phyloP scores from a whole-genome alignment of 2,329 filamentous ascomycete genomes.

The Neoascochyta sp. region DNA sequence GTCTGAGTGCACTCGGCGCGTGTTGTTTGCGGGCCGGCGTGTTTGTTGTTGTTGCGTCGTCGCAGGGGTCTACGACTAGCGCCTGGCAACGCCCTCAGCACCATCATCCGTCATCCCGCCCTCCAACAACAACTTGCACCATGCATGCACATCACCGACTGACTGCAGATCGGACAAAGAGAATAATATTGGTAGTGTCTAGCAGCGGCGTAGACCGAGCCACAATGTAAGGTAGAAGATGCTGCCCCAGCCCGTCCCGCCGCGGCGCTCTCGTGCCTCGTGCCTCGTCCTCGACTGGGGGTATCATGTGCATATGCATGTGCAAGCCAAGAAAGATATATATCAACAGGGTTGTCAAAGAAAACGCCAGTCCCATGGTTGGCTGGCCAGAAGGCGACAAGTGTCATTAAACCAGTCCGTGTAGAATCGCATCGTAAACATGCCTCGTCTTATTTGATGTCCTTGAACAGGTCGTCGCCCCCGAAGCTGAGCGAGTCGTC shows the following conservation, averaged over 20 bases:
- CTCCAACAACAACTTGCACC: too few relatives aligned
- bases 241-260: conserved; percentile 13
- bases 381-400: conserved; percentile 27
- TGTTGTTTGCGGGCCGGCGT: too few relatives aligned
- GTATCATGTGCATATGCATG: conserved; percentile 36
- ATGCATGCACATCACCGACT: too few relatives aligned
- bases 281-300: conserved; percentile 36
- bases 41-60: too few relatives aligned
- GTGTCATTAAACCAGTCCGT: conserved; percentile 30
- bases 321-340: too few relatives aligned
- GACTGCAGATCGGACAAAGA: conserved; percentile 3
- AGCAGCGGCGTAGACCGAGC: conserved; percentile 7
- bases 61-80: too few relatives aligned
- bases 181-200: conserved; percentile 10
- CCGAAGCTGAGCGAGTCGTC: conserved; percentile 33
- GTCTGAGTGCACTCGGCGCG: too few relatives aligned
- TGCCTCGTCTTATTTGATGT: conserved; percentile 33
- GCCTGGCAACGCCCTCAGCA: too few relatives aligned
- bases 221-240: conserved; percentile 15
- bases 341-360: too few relatives aligned
- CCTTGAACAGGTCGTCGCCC: conserved; percentile 41
- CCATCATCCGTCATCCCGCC: too few relatives aligned
- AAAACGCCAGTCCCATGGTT: too few relatives aligned
- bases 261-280: conserved; percentile 20
- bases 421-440: conserved; percentile 26